phyloP scores from a whole-genome alignment of 1,284 basidiomycete species.

The Tilletia caries region DNA sequence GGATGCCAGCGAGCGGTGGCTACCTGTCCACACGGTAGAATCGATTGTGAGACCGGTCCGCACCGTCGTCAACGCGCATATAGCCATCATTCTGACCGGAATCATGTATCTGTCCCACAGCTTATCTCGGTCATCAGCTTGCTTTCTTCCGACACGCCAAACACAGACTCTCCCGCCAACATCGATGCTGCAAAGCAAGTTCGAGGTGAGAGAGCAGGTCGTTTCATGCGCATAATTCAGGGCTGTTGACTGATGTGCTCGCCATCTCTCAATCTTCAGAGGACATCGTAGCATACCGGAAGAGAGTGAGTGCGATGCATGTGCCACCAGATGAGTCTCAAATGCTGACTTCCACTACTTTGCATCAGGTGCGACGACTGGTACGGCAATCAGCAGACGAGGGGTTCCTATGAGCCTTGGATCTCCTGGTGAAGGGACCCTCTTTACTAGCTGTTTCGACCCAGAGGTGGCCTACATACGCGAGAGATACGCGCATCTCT shows the following conservation, averaged over 20 bases:
- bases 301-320: conserved; percentile 32
- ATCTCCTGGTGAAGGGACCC: too few species aligned
- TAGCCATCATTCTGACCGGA: neutral
- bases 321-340: too few species aligned
- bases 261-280: conserved; percentile 21
- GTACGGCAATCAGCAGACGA: conserved; percentile 51
- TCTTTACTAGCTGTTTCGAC: too few species aligned
- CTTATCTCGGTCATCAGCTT: conserved; percentile 94
- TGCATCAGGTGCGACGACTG: conserved; percentile 39
- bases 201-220: conserved; percentile 19
- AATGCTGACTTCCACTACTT: neutral
- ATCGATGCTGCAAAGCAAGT: conserved; percentile 69
- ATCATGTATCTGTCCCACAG: conserved; percentile 57
- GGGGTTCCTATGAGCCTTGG: conserved; percentile 21
- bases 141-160: conserved; percentile 84
- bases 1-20: conserved; percentile 93
- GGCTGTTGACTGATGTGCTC: neutral
- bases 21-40: conserved; percentile 94
- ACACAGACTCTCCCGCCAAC: conserved; percentile 92
- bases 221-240: neutral
- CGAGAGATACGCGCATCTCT: too few species aligned
- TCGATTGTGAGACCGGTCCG: conserved; percentile 72
- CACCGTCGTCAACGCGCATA: neutral
- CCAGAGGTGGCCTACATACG: too few species aligned
- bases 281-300: conserved; percentile 49